Percentiles rank a stretch among this genome's conserved stretches.
Evolutionary conservation across 2,329 filamentous ascomycete species (phyloP).

Genomic region (Epichloe amarillans): DNA sequence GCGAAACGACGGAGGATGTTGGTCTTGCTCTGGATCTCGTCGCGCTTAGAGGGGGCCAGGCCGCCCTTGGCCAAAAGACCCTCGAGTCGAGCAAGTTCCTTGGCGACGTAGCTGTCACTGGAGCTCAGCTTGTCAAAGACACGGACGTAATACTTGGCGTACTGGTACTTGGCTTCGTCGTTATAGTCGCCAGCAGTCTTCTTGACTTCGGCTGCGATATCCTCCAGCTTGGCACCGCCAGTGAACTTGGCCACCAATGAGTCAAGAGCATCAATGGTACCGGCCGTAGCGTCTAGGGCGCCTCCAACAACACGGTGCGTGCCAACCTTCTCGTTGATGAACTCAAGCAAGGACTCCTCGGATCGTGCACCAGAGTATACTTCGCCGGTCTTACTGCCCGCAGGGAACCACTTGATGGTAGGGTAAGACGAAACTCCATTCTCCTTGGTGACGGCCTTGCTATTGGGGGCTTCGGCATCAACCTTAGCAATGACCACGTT

Average conservation of each 20-base stretch:
- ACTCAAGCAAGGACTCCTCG: slow-evolving; percentile 64
- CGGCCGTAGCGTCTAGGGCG: slow-evolving; percentile 62
- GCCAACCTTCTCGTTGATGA: slow-evolving; percentile 78
- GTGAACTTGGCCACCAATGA: slow-evolving; percentile 60
- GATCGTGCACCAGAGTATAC: slow-evolving; percentile 63
- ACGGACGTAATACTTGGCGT: slow-evolving; percentile 86
- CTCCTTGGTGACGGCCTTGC: slow-evolving; percentile 62
- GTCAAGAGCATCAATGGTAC: slow-evolving; percentile 71
- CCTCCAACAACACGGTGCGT: slow-evolving; percentile 76
- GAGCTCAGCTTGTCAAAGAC: slow-evolving; percentile 74
- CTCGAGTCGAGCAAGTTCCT: slow-evolving; percentile 72
- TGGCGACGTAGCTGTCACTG: slow-evolving; percentile 66
- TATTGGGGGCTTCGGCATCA: slow-evolving; percentile 78
- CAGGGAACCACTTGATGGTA: slow-evolving; percentile 95
- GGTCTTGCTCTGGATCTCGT: slow-evolving; percentile 73
- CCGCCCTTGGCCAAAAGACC: slow-evolving; percentile 77
- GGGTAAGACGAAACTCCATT: slow-evolving; percentile 80
- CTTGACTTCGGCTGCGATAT: slow-evolving; percentile 57
- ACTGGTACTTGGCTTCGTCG: slow-evolving; percentile 53
- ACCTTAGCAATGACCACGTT: slow-evolving; percentile 86
- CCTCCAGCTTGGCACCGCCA: slow-evolving; percentile 45
- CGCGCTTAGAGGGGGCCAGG: slow-evolving; percentile 70
- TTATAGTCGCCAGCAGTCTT: slow-evolving; percentile 54
- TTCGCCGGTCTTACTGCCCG: slow-evolving; percentile 59
- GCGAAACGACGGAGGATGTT: slow-evolving; percentile 79